These are phyloP conservation scores for Falciphora oryzae DNA, from an alignment of 2,329 filamentous ascomycete species.

Conservation along the genomic window DNA sequence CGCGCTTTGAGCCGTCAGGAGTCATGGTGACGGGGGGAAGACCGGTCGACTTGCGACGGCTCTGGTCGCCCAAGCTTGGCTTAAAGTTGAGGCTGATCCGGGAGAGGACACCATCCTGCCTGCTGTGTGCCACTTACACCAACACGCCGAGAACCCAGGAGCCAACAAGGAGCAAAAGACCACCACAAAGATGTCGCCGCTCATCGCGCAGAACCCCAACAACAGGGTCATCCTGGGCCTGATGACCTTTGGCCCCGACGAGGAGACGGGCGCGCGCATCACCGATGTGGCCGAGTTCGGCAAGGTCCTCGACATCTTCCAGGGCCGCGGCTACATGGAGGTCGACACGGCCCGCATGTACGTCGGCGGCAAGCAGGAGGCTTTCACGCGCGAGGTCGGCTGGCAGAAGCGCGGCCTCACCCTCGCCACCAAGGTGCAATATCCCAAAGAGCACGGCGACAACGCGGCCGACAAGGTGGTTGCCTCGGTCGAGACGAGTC, in stretches of 20 bases:
- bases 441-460: constrained; percentile 52
- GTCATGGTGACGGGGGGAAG: too few relatives aligned
- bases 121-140: too few relatives aligned
- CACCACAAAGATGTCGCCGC: constrained; percentile 3
- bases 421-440: constrained; percentile 61
- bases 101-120: too few relatives aligned
- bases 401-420: constrained; percentile 65
- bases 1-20: too few relatives aligned
- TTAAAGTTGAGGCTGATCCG: too few relatives aligned
- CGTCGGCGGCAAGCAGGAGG: constrained; percentile 62
- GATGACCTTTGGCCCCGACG: constrained; percentile 65
- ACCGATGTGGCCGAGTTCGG: constrained; percentile 54
- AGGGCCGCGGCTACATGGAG: constrained; percentile 63
- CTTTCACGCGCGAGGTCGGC: constrained; percentile 57
- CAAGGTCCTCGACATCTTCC: constrained; percentile 59
- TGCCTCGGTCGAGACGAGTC: constrained; percentile 58
- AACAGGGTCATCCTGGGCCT: constrained; percentile 57
- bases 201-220: constrained; percentile 9
- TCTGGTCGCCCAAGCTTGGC: too few relatives aligned
- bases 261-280: constrained; percentile 46
- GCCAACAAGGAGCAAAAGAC: background rate
- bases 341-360: constrained; percentile 68
- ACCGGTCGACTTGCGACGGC: too few relatives aligned
- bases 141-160: background rate
- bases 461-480: constrained; percentile 61